Evolutionary conservation across 73 alveolate genomes (phyloP), one percentile per base, ranked within the genome.

Genomic region (Paramecium primaurelia): DNA sequence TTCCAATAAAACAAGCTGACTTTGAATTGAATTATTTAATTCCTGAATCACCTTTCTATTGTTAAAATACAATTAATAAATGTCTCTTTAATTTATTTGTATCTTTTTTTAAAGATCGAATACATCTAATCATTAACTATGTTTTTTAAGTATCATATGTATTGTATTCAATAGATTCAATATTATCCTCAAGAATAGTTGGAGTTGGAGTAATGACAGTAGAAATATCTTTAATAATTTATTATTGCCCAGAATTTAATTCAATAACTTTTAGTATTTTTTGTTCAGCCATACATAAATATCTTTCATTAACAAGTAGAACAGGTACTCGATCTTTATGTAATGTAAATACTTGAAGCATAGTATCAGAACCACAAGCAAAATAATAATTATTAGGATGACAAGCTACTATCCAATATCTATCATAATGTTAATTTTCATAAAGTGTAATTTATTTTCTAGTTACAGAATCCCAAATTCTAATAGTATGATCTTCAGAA

Each of bases 311-410:
- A 26, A 95, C 92, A 37, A 93, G 86, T 18, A 87, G 30, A 45
- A 96, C 77, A 28, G 98, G 97, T 28, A 93, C 88, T 80, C 97
- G 71, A 58, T 96, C 98, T 90, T 93, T 96, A 95, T 97, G 98
- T 44, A 96, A 89, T 84, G 96, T 95, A 92, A 97, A 97, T 14
- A 97, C 97, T 26, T 95, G 92, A 85, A 94, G 73, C 47, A 95
- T 97, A 59, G 95, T 87, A 86, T 97, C 99, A 58, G 96, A 93
- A 11, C 99, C 99, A 1, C 97, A 96, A 34, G 99, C 99, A 88
- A 96, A 96, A 68, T 96, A 92, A 14, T 96, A 93, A 25, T 94
- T 93, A 47, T 93, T 91, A 6, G 98, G 97, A 90, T 97, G 99
- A 8, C 96, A 90, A 4, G 96, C 93, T 10, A 97, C 95, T 49